Evolutionary conservation across 441 rosid species (phyloP), one percentile per base, ranked within the genome.

Genomic region (Populus hybrid): DNA sequence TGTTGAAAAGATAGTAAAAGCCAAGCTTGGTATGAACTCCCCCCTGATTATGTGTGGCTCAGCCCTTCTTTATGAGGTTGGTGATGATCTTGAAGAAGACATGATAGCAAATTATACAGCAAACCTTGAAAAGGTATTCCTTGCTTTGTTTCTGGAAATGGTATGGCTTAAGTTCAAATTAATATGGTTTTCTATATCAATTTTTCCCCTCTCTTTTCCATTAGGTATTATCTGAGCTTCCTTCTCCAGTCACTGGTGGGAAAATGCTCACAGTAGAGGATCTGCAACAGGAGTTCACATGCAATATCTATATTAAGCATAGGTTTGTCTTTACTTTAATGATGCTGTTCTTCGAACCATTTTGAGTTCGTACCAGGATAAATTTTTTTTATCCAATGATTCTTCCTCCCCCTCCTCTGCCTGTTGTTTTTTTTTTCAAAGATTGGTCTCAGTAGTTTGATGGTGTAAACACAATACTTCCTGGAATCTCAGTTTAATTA

Each of bases 21-120:
- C 97, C 73, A 94, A 92, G 88, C 97, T 94, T 50, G 97, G 98
- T 76, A 96, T 96, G 98, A 92, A 87, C 85, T 88, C 86, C 69
- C 99, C 99, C 4, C 66, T 94, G 66, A 88, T 96, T 61, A 93
- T 94, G 97, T 89, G 83, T 11, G 99, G 98, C 18, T 34, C 90
- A 40, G 83, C 90, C 21, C 97, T 96, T 85, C 94, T 96, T 75
- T 96, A 90, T 82, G 99, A 96, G 88, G 90, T 90, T 78, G 99
- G 99, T 64, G 99, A 96, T 85, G 99, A 93, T 85, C 98, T 96
- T 84, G 99, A 94, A 61, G 88, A 79, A 70, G 90, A 81, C 67
- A 87, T 88, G 99, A 86, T 88, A 36, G 89, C 92, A 80, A 91
- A 88, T 83, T 96, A 94, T 87, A 86, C 85, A 32, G 91, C 94